Evolutionary conservation across 345 rosid genomes (phyloP), one percentile per base, ranked within the genome.

Genomic region (Brassica juncea): DNA sequence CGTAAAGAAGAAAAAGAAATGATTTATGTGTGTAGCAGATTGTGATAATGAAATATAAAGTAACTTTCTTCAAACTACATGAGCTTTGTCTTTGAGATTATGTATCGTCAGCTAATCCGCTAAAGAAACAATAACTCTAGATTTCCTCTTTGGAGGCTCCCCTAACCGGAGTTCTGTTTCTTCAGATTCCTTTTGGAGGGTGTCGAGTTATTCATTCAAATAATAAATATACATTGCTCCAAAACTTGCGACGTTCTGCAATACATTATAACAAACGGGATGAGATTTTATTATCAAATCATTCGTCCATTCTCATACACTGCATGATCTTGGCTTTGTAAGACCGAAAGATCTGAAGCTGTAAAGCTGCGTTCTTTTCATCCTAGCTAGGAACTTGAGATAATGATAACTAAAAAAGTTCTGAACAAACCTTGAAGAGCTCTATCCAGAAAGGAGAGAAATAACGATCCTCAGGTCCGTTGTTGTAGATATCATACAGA

Each of bases 401-500:
- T 65, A 34, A 12, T 5, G 6, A 14, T n/a, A 55, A 27, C 34
- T 14, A n/a, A 28, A 11, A 42, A 47, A 15, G 37, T 54, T 69
- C 0, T 9, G 54, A 14, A 31, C 81, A 73, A 74, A 92, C 97
- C 97, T 87, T 90, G 58, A 88, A 77, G 84, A 92, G 87, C 74
- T 90, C 90, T 0, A 67, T 82, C 19, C 88, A 79, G 65, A 93
- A 90, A 62, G 39, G 71, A 61, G 73, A 30, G 66, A 87, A 86
- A 44, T 82, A 81, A 0, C 85, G 85, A 42, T 88, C 86, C 61
- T 73, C 31, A 3, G 81, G 86, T 19, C 80, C 77, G 14, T 88
- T 88, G 88, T 92, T 89, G 87, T 89, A 93, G 93, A 92, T 89
- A 88, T 94, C 94, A 37, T 87, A 88, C 62, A 93, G 79, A 75